phyloP scores from a whole-genome alignment of 2,329 filamentous ascomycete genomes.

The Colletotrichum siamense region DNA sequence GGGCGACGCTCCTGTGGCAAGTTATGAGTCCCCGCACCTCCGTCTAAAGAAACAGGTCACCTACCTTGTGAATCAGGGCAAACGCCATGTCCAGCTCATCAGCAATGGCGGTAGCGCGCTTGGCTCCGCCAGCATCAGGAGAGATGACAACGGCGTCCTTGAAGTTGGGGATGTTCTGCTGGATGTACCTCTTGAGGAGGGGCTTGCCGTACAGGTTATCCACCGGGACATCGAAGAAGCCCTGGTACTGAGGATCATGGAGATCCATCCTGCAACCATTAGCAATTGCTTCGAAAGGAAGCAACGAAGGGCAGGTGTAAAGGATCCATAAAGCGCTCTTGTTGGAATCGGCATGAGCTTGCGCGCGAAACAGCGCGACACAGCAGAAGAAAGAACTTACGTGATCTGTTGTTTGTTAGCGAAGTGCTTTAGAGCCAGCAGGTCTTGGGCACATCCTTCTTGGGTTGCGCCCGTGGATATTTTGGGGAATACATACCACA shows the following conservation, averaged over 20 bases:
- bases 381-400: constrained; percentile 23
- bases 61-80: constrained; percentile 96
- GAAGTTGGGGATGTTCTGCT: constrained; percentile 83
- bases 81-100: constrained; percentile 94
- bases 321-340: background rate
- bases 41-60: constrained; percentile 13
- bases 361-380: background rate
- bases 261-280: constrained; percentile 73
- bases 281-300: constrained; percentile 24
- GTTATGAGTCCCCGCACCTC: background rate
- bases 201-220: constrained; percentile 94
- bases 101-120: constrained; percentile 93
- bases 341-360: background rate
- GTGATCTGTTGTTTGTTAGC: constrained; percentile 16
- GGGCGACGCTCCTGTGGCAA: constrained; percentile 78
- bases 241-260: constrained; percentile 95
- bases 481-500: constrained; percentile 49
- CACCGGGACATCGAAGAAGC: constrained; percentile 98
- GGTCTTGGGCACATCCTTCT: background rate
- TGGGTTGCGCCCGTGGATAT: background rate
- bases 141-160: constrained; percentile 91
- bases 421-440: background rate
- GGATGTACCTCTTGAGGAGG: constrained; percentile 73
- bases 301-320: background rate
- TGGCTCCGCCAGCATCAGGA: constrained; percentile 94